These are phyloP conservation scores for Retiboletus fuscus DNA, from an alignment of 1,284 basidiomycete species.

Conservation along the genomic window DNA sequence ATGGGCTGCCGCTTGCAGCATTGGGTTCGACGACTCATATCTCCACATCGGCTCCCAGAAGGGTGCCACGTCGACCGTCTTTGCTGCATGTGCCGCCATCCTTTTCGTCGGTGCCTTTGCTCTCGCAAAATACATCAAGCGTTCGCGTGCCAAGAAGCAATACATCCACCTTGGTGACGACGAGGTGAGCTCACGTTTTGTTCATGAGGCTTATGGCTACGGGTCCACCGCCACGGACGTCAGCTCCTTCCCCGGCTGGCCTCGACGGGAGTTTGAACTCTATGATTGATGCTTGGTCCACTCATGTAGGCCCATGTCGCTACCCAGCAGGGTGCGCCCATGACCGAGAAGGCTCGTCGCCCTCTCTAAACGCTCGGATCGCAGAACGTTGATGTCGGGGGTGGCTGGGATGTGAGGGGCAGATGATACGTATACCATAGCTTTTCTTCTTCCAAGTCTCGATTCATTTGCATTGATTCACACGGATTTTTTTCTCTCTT, in stretches of 20 bases:
- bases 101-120: constrained; percentile 59
- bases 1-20: constrained; percentile 73
- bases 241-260: constrained; percentile 11
- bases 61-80: constrained; percentile 54
- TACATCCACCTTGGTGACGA: constrained; percentile 66
- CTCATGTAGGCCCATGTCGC: constrained; percentile 37
- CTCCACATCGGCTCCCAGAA: constrained; percentile 50
- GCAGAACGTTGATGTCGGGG: constrained; percentile 3
- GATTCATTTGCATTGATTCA: constrained; percentile 41
- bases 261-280: constrained; percentile 13
- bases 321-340: constrained; percentile 38
- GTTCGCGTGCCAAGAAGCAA: constrained; percentile 58
- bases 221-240: constrained; percentile 27
- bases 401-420: background rate
- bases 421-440: constrained; percentile 24
- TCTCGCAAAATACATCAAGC: constrained; percentile 55
- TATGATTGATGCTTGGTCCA: constrained; percentile 27
- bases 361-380: constrained; percentile 36
- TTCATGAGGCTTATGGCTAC: constrained; percentile 19
- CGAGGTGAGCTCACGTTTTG: constrained; percentile 61
- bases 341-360: constrained; percentile 46
- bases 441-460: constrained; percentile 22
- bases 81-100: constrained; percentile 59
- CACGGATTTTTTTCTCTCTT: constrained; percentile 35
- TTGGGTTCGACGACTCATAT: no score